These are phyloP conservation scores for Oenanthe sinensis DNA, from an alignment of 129 eudicot species.

Conservation along the genomic window DNA sequence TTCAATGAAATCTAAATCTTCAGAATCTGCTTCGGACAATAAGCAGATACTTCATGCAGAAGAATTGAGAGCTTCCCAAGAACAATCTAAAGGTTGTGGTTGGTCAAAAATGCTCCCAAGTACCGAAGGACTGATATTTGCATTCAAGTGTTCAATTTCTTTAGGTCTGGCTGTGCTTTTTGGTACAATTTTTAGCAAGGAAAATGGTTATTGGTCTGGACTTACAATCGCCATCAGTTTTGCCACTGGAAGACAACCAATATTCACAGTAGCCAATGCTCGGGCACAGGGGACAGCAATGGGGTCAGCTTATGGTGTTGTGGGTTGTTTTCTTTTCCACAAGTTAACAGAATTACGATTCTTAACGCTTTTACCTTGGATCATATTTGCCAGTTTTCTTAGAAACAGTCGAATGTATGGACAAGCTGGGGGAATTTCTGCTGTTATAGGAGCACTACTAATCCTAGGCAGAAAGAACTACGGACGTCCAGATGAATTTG, in stretches of 20 bases:
- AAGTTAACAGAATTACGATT: constrained; percentile 34
- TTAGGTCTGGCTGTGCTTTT: constrained; percentile 57
- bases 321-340: constrained; percentile 46
- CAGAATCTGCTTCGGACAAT: constrained; percentile 1
- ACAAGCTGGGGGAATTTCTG: constrained; percentile 64
- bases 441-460: constrained; percentile 68
- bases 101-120: constrained; percentile 7
- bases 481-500: constrained; percentile 61
- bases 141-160: constrained; percentile 65
- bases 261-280: constrained; percentile 57
- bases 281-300: constrained; percentile 86
- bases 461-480: constrained; percentile 67
- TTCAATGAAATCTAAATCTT: constrained; percentile 19
- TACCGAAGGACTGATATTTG: constrained; percentile 35
- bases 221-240: constrained; percentile 76
- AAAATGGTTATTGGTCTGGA: constrained; percentile 80
- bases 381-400: constrained; percentile 59
- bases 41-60: background rate
- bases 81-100: background rate
- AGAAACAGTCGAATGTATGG: constrained; percentile 67
- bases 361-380: constrained; percentile 72
- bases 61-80: constrained; percentile 10
- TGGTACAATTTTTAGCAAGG: constrained; percentile 53
- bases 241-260: constrained; percentile 46
- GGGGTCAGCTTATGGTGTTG: constrained; percentile 73